Evolutionary conservation across 441 rosid species (phyloP).

Genomic region (Populus hybrid): DNA sequence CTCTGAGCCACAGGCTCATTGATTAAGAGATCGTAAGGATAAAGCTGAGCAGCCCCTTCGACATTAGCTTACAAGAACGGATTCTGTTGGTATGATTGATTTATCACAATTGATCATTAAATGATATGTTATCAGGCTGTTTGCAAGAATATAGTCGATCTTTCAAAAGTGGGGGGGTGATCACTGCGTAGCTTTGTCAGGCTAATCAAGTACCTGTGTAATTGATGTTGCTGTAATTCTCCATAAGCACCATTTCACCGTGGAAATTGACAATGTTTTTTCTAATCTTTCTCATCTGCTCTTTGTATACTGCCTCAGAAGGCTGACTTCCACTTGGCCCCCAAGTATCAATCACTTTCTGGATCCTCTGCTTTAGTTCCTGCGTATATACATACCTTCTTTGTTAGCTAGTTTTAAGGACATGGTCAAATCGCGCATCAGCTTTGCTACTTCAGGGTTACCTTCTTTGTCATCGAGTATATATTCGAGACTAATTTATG

Average conservation of each 20-base stretch:
- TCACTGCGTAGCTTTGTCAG: neutral
- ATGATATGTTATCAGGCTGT: too few relatives aligned
- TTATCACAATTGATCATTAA: too few relatives aligned
- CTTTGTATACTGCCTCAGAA: constrained; percentile 38
- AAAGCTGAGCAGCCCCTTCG: neutral
- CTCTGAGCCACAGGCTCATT: neutral
- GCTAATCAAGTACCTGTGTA: constrained; percentile 48
- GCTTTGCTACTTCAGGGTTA: too few relatives aligned
- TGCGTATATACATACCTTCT: constrained; percentile 10
- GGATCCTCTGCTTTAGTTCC: constrained; percentile 63
- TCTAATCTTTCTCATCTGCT: constrained; percentile 49
- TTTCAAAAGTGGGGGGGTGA: neutral
- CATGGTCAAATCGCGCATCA: too few relatives aligned
- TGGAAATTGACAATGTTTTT: constrained; percentile 76
- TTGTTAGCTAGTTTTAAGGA: too few relatives aligned
- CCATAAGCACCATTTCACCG: constrained; percentile 86
- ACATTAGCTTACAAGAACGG: neutral
- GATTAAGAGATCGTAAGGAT: neutral
- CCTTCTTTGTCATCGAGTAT: too few relatives aligned
- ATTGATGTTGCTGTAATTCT: constrained; percentile 78
- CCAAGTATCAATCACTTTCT: constrained; percentile 38
- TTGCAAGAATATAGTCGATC: neutral
- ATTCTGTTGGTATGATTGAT: neutral
- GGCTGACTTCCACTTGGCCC: constrained; percentile 41
- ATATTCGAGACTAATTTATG: too few relatives aligned